Base-by-base conservation (phyloP, 2,329 filamentous ascomycete species). In the Penicillium hesseltinei region DNA sequence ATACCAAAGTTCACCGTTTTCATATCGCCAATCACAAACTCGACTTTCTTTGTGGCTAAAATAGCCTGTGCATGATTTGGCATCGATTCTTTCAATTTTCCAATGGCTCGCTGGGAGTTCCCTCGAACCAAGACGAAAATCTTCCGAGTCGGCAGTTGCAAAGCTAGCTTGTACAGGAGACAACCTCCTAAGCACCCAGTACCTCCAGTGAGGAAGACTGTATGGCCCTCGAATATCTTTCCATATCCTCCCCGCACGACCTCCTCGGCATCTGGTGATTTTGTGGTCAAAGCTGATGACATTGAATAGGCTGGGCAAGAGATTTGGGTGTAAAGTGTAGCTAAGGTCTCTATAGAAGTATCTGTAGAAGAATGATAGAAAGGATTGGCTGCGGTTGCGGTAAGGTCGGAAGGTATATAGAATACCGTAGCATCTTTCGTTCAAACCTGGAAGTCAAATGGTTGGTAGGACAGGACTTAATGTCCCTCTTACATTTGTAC, bases 101-200 rank as follows among this genome's bases (percentile, higher is more conserved):
- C 53, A 33, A 69, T 63, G 5, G 71, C 71, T 19, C 50, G 25
- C 10, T 67, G 53, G 0, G 65, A 53, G 5, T 63, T 61, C 8
- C 63, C 63, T 2, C 71, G 67, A 21, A 70, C 63, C 6, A 73
- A 58, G 1, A 67, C 63, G 29, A 68, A 73, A 19, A 73, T 69
- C 35, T 65, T 72, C 29, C 60, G 64, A 1, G 69, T 71, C 13
- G 71, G 71, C 0, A 73, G 60, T 51, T 73, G 71, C 21, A 70
- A 39, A 11, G 70, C 64, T 38, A 73, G 39, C 38, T 73, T 73
- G 57, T 72, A 71, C 5, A 73, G 53, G 25, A 73, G 69, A 54
- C 69, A 71, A 27, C 70, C 70, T 13, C 71, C 71, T 13, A 71
- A 61, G 25, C 67, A 71, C 17, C 70, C 70, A 3, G 70, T 72